These are phyloP conservation scores for Candida sojae DNA, from an alignment of 1,139 yeast species.

Conservation along the genomic window DNA sequence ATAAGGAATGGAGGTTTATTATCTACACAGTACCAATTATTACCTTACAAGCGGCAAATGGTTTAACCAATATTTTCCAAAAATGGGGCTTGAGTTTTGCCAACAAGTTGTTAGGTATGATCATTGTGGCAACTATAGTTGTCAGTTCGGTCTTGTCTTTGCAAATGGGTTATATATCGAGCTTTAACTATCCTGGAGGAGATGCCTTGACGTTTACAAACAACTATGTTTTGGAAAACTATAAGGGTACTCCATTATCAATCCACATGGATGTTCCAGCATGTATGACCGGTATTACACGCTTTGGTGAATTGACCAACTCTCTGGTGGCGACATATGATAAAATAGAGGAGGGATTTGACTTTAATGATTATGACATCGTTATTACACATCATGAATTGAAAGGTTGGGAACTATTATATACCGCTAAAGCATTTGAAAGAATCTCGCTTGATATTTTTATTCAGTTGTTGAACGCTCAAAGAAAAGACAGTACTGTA, in stretches of 20 bases:
- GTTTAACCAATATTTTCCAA: slow-evolving; percentile 48
- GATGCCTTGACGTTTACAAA: slow-evolving; percentile 62
- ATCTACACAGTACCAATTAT: slow-evolving; percentile 73
- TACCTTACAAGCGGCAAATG: slow-evolving; percentile 65
- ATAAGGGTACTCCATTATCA: slow-evolving; percentile 18
- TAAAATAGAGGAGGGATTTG: slow-evolving; percentile 60
- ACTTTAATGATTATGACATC: slow-evolving; percentile 52
- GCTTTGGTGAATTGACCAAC: slow-evolving; percentile 62
- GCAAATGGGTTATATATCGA: slow-evolving; percentile 61
- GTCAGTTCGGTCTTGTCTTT: slow-evolving; percentile 45
- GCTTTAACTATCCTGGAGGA: slow-evolving; percentile 90
- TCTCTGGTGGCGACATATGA: slow-evolving; percentile 57
- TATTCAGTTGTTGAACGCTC: slow-evolving; percentile 15
- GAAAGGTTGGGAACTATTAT: slow-evolving; percentile 30
- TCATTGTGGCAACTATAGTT: slow-evolving; percentile 29
- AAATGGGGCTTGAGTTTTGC: slow-evolving; percentile 30
- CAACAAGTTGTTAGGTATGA: slow-evolving; percentile 28
- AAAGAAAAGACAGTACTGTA: slow-evolving; percentile 11
- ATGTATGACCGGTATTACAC: slow-evolving; percentile 85
- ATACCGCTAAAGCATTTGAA: slow-evolving; percentile 21
- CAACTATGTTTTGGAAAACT: slow-evolving; percentile 29
- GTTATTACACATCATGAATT: slow-evolving; percentile 50
- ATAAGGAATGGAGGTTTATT: slow-evolving; percentile 93
- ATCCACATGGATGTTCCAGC: slow-evolving; percentile 80
- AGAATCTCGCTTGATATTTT: slow-evolving; percentile 24